Base-by-base conservation (phyloP, 2,329 filamentous ascomycete species). In the Phymatotrichopsis omnivora region DNA sequence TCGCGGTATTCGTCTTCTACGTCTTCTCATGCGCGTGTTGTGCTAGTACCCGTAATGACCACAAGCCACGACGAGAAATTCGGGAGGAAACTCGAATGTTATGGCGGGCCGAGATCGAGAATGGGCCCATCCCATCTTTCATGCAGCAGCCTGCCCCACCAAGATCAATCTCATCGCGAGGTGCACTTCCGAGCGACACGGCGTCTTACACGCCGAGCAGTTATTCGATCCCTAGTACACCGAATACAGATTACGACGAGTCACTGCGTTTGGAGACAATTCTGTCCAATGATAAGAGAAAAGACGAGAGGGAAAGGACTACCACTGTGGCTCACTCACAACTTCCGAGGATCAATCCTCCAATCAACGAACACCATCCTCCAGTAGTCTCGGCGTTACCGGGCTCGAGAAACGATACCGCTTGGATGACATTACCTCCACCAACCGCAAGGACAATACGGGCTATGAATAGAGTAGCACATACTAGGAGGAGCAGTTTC, bases 361-460 rank as follows among this genome's bases (percentile, higher is more conserved):
- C 40, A n/a, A 40, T 48, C 14, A 48, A 41, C 25, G 48, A 48
- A 31, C 25, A 33, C 27, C 45, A 51, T 31, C 48, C 45, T 4
- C 48, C 48, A 3, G 34, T 51, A 20, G 48, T 51, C 24, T 51
- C 48, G 11, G 45, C 40, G n/a, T 17, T 45, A 10, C 48, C 48
- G 12, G 40, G 32, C 2, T 42, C 38, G 4, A 47, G 24, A 11
- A 42, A 5, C n/a, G 42, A 42, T 16, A 47, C 44, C 10, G 47
- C 43, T 33, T 50, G 47, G 47, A 50, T 50, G 47, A 50, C 17
- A 19, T 30, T 50, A 10, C 47, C 47, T 23, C 47, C 47, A n/a
- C 47, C 47, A 12, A 43, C 47, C 11, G 47, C 47, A 16, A 32
- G 43, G 19, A 38, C 34, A 25, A 50, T 50, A 43, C 46, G 23